Base-by-base conservation (phyloP, 2,329 filamentous ascomycete genomes). In the Diaporthe batatas region DNA sequence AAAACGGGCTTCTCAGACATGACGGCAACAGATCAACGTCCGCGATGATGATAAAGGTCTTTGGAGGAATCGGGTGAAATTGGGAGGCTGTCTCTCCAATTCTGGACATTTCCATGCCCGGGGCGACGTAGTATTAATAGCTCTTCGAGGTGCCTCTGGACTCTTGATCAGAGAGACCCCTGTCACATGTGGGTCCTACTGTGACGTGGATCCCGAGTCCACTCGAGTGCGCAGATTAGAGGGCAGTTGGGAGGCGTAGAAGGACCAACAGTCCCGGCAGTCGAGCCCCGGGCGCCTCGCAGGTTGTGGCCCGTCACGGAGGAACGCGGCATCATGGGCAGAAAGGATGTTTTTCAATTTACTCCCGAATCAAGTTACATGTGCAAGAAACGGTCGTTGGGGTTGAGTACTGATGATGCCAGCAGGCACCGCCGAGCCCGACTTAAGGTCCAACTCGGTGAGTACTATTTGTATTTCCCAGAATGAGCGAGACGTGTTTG, bases 1-100 rank as follows among this genome's bases (percentile, higher is more conserved):
- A 65, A 64, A 4, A 64, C 42, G 6, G 58, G 58, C 25, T 64
- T 47, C 6, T 34, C 42, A 23, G 29, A 64, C 58, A 47, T 64
- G 58, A 47, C 18, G 44, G 44, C 44, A n/a, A 47, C 16, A 6
- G 8, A 47, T n/a, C 7, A 21, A n/a, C 36, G 36, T 39, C 8
- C 36, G 3, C 36, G 25, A 44, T 29, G 23, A 44, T 21, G 8
- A 14, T 36, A 29, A 44, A 59, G 14, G 57, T 29, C 36, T 59
- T 42, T 12, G 3, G 7, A 44, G 36, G 21, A 29, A 18, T 8
- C 23, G 44, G n/a, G 12, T 59, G 36, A 29, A 36, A 59, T 44
- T 36, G 57, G 3, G 7, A 23, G 2, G 11, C 32, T 58, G 55
- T 18, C 53, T 39, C 32, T 58, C 21, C n/a, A 2, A 39, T 58